Evolutionary conservation across 1,139 yeast genomes (phyloP).

Genomic region (Taphrina betulina): DNA sequence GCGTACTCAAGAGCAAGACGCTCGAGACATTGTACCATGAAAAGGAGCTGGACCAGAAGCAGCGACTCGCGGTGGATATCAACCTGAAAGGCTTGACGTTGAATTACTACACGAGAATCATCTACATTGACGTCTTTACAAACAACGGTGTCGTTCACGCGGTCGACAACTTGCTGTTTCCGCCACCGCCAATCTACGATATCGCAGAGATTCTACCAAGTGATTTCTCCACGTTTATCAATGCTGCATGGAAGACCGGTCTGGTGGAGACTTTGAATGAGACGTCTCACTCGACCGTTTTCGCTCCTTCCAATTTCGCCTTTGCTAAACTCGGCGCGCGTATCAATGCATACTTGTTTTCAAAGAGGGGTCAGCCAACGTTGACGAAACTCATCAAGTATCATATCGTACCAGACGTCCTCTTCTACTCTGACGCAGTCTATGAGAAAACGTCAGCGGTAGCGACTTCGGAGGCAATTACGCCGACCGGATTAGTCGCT

Average conservation of each 20-base stretch:
- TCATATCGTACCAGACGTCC: constrained; percentile 34
- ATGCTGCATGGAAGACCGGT: constrained; percentile 36
- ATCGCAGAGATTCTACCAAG: constrained; percentile 25
- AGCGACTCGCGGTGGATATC: constrained; percentile 35
- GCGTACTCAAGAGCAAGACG: constrained; percentile 32
- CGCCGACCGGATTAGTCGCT: constrained; percentile 13
- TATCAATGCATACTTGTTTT: constrained; percentile 34
- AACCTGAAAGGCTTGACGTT: constrained; percentile 30
- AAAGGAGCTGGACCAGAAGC: constrained; percentile 30
- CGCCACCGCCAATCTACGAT: constrained; percentile 30
- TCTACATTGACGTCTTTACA: constrained; percentile 33
- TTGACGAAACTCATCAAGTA: constrained; percentile 34
- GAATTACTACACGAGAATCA: constrained; percentile 34
- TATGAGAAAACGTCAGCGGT: constrained; percentile 23
- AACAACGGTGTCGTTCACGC: constrained; percentile 36
- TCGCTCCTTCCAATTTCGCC: constrained; percentile 35
- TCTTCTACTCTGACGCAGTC: constrained; percentile 35
- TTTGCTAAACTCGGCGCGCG: constrained; percentile 34
- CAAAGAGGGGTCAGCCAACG: constrained; percentile 32
- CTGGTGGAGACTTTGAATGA: constrained; percentile 28
- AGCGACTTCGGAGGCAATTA: constrained; percentile 11
- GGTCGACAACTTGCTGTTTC: constrained; percentile 31
- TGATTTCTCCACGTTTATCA: constrained; percentile 32
- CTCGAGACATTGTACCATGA: constrained; percentile 32
- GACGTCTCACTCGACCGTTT: constrained; percentile 32